Conservation (phyloP, 2,329 filamentous ascomycete genomes). For the Colletotrichum musae region DNA sequence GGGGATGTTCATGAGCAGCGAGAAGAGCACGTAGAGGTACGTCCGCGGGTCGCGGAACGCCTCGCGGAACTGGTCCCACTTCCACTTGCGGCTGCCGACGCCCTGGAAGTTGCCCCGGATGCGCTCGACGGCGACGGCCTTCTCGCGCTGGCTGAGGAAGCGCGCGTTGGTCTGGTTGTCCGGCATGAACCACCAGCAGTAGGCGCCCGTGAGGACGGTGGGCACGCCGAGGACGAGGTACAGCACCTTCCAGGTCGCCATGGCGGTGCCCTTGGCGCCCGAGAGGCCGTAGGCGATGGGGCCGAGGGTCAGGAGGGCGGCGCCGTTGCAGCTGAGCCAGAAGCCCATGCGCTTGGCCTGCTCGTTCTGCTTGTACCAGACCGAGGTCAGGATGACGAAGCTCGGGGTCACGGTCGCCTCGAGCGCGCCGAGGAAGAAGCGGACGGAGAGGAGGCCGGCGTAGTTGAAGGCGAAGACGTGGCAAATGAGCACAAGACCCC, state of each 20-base stretch:
- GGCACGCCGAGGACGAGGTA: conserved; percentile 50
- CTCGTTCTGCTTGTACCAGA: conserved; percentile 50
- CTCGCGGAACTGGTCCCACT: conserved; percentile 61
- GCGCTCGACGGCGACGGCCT: conserved; percentile 63
- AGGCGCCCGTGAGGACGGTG: conserved; percentile 42
- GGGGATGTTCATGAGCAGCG: conserved; percentile 48
- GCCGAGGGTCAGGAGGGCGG: conserved; percentile 42
- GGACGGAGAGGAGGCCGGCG: conserved; percentile 43
- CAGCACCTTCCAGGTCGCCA: conserved; percentile 44
- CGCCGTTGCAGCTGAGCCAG: conserved; percentile 44
- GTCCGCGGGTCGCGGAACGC: conserved; percentile 65
- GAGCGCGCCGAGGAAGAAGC: conserved; percentile 45
- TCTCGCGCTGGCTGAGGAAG: conserved; percentile 70
- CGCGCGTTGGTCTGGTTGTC: conserved; percentile 71
- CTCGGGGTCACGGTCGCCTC: conserved; percentile 46
- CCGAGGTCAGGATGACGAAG: conserved; percentile 45
- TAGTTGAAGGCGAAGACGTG: conserved; percentile 44
- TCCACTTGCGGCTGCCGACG: conserved; percentile 64
- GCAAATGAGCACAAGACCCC: conserved; percentile 53
- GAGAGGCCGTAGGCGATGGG: conserved; percentile 45
- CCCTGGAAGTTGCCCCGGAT: conserved; percentile 64
- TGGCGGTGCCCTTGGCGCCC: conserved; percentile 26
- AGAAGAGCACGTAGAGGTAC: conserved; percentile 66
- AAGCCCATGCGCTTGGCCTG: conserved; percentile 48
- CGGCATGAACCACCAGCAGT: conserved; percentile 56